Base-by-base conservation (phyloP, 495 filamentous ascomycete genomes). In the Hypoxylon lienhwacheense region DNA sequence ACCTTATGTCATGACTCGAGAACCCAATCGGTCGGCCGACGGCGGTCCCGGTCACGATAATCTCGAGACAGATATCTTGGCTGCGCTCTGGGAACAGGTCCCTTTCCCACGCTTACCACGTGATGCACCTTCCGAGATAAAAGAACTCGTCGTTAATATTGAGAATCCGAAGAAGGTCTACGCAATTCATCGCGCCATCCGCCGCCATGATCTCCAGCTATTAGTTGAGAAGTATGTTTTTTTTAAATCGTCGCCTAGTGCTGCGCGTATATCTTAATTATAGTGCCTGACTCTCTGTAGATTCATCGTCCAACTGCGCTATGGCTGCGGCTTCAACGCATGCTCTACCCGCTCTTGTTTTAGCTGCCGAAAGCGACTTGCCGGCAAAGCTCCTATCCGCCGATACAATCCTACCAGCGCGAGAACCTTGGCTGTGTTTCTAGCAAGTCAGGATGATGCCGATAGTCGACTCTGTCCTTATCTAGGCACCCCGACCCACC, bases 341-440 rank as follows among this genome's bases (percentile, higher is more conserved):
- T 96, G 91, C 69, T 77, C 73, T 14, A 93, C 85, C 1, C 69
- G 88, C 10, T 90, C 89, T 24, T 96, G 91, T 72, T 88, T 89
- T 55, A 90, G 82, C 58, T 88, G 80, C 66, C 83, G 86, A 44
- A 85, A 78, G 64, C 77, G 86, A 45, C 67, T 84, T 14, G 78
- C 81, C 8, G 77, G 73, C 19, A 83, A 82, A 53, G 80, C 77
- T 4, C 88, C 89, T 2, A 82, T 87, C 53, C 85, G 89, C 45
- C 79, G 83, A 59, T 91, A 89, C 61, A 84, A 79, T 48, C 70
- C 76, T 12, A 81, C 77, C n/a, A 81, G 82, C 49, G 89, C 91
- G 5, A 82, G 90, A 51, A 87, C 88, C 3, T 66, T 95, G 31
- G 90, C 91, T 5, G 82, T 84, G 31, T 85, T 86, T 52, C 77